Evolutionary conservation across 2,329 filamentous ascomycete species (phyloP).

Genomic region (Lomentospora prolificans): DNA sequence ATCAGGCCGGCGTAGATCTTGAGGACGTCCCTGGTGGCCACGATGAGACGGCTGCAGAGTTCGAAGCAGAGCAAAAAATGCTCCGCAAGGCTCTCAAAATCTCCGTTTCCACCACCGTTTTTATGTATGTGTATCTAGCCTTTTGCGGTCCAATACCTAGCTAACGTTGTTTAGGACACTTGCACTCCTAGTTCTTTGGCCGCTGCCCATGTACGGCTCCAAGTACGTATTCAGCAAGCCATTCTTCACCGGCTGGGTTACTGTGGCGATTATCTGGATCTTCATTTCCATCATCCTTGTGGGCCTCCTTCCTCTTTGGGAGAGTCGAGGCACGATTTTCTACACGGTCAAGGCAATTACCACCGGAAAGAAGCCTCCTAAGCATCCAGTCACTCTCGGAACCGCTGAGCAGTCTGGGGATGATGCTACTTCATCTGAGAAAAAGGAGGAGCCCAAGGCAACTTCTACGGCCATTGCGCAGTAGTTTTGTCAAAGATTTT

Average conservation of each 20-base stretch:
- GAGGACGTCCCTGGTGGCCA: slow-evolving; percentile 51
- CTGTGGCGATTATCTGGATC: slow-evolving; percentile 70
- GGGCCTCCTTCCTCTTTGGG: slow-evolving; percentile 71
- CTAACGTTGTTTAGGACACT: slow-evolving; percentile 36
- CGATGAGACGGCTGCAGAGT: slow-evolving; percentile 22
- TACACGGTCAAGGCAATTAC: slow-evolving; percentile 27
- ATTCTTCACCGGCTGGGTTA: slow-evolving; percentile 77
- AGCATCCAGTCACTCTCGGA: neutral
- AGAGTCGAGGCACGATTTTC: slow-evolving; percentile 59
- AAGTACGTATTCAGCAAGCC: slow-evolving; percentile 72
- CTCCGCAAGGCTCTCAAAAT: slow-evolving; percentile 44
- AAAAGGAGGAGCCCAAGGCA: neutral
- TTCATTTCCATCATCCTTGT: slow-evolving; percentile 65
- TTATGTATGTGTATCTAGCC: slow-evolving; percentile 33
- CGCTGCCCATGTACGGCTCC: slow-evolving; percentile 81
- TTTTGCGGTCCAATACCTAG: neutral
- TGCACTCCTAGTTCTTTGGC: slow-evolving; percentile 72
- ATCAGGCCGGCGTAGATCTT: slow-evolving; percentile 21
- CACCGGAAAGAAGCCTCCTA: neutral
- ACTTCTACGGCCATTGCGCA: neutral
- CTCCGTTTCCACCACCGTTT: slow-evolving; percentile 24
- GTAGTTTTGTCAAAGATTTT: too few relatives aligned
- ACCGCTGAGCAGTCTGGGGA: neutral
- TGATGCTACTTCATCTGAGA: neutral
- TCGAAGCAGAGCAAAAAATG: slow-evolving; percentile 36